Conservation (phyloP, 192 early-diverging fungal species). For the Backusella australiensis region DNA sequence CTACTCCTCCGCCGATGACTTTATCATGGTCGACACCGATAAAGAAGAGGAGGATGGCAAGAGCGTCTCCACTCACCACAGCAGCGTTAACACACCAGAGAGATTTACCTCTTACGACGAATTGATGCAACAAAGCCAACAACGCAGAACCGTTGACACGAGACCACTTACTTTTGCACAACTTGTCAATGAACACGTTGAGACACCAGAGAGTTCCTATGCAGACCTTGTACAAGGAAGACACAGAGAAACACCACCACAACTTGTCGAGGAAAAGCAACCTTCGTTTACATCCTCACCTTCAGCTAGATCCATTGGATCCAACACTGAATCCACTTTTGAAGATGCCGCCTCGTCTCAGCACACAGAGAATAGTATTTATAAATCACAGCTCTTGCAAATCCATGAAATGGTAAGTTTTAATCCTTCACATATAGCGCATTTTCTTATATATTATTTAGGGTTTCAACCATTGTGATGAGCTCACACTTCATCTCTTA, state of each 20-base stretch:
- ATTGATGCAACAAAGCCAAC: not conserved
- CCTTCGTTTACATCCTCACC: not conserved
- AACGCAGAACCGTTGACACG: not conserved
- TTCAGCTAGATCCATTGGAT: not conserved
- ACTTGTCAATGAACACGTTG: too few species aligned
- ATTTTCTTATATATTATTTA: not conserved
- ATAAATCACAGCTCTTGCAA: not conserved
- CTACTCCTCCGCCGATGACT: not conserved
- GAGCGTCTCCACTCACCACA: not conserved
- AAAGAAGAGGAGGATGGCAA: not conserved
- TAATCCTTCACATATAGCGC: too few species aligned
- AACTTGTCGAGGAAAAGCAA: not conserved
- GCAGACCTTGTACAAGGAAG: too few species aligned
- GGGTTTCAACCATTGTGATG: not conserved
- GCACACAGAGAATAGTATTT: not conserved
- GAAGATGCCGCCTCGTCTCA: not conserved
- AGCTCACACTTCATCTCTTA: not conserved
- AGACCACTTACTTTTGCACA: too few species aligned
- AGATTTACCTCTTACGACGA: too few species aligned
- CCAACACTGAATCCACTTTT: not conserved
- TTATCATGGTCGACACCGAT: not conserved
- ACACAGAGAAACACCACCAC: too few species aligned
- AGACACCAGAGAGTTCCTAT: too few species aligned
- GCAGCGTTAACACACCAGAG: not conserved
- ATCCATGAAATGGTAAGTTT: constrained; percentile 8